Evolutionary conservation across 148 eudicot genomes (phyloP).

Genomic region (Diospyros kaki): DNA sequence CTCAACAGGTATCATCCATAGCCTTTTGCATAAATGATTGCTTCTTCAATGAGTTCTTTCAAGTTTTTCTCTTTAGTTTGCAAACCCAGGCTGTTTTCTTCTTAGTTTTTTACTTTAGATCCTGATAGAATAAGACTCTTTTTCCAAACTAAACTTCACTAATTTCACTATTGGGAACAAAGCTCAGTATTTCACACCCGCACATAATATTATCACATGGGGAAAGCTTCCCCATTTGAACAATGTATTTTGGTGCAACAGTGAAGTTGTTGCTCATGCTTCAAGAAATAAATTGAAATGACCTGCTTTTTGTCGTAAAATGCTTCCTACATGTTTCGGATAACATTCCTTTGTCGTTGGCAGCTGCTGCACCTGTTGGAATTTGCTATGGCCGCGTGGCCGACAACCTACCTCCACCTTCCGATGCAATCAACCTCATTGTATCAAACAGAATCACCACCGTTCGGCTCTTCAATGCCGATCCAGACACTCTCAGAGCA

Average conservation of each 20-base stretch:
- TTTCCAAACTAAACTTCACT: no score
- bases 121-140: no score
- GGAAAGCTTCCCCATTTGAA: no score
- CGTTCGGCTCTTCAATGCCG: slow-evolving; percentile 56
- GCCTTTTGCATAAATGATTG: background rate
- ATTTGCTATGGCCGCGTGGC: slow-evolving; percentile 80
- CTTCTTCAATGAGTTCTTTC: background rate
- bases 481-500: slow-evolving; percentile 47
- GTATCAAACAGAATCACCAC: slow-evolving; percentile 42
- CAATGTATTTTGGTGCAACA: no score
- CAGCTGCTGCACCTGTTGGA: slow-evolving; percentile 61
- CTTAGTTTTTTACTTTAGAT: background rate
- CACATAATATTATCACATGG: no score
- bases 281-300: no score
- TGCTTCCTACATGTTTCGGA: background rate
- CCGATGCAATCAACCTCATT: slow-evolving; percentile 35
- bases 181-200: no score
- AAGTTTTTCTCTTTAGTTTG: background rate
- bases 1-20: slow-evolving; percentile 17
- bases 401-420: slow-evolving; percentile 62
- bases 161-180: no score
- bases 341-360: slow-evolving; percentile 1
- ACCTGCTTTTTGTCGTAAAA: no score
- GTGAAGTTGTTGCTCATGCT: no score
- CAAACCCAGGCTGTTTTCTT: background rate